A percentile compares a stretch with the other conserved stretches of the same genome.
phyloP scores from a whole-genome alignment of 768 basidiomycete species.

The Dioszegia crocea region DNA sequence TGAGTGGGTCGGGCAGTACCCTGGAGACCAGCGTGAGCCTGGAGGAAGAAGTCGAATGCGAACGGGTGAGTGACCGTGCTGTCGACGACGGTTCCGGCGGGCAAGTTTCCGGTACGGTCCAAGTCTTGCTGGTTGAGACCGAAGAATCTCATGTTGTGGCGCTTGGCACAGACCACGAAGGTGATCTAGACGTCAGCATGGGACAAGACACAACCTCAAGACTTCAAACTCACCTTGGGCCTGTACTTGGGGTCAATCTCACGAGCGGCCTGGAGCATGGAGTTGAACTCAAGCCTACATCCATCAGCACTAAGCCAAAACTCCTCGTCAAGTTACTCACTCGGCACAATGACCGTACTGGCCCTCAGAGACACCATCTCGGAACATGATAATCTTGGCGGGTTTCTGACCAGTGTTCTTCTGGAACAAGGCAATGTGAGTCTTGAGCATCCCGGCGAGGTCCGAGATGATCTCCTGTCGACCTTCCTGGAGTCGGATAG shows the following conservation, averaged over 20 bases:
- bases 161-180: conserved; percentile 47
- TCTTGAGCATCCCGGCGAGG: conserved; percentile 36
- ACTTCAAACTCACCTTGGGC: conserved; percentile 30
- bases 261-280: conserved; percentile 35
- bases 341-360: conserved; percentile 46
- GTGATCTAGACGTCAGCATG: conserved; percentile 23
- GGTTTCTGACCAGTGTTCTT: conserved; percentile 38
- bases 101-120: conserved; percentile 45
- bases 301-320: background rate
- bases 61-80: conserved; percentile 41
- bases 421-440: conserved; percentile 37
- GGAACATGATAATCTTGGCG: conserved; percentile 46
- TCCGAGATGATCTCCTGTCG: conserved; percentile 46
- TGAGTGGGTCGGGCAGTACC: conserved; percentile 48
- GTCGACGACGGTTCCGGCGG: conserved; percentile 44
- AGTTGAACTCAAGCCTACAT: conserved; percentile 30
- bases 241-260: conserved; percentile 29
- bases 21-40: conserved; percentile 45
- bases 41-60: conserved; percentile 48
- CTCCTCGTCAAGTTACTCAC: conserved; percentile 12
- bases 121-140: conserved; percentile 22
- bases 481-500: conserved; percentile 46
- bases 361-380: conserved; percentile 48
- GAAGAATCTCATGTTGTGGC: conserved; percentile 49
- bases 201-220: background rate